These are phyloP conservation scores for Chamaenerion angustifolium DNA, from an alignment of 345 rosid species.

Conservation along the genomic window DNA sequence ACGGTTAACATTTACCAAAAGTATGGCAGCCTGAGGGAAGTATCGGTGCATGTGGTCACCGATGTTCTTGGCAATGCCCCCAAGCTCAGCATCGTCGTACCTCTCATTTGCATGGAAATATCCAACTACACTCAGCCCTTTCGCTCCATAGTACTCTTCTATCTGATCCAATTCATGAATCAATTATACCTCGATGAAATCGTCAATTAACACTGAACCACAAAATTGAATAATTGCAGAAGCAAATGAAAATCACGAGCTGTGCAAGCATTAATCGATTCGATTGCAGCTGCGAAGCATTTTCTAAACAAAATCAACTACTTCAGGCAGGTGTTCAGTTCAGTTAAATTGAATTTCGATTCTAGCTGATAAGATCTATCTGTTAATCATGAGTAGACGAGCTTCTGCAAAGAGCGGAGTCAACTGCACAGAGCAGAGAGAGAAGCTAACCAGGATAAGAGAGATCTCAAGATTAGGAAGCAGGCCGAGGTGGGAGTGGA, in stretches of 20 bases:
- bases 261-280: no score
- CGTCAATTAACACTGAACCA: not conserved
- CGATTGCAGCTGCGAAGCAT: no score
- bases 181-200: not conserved
- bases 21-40: conserved; percentile 60
- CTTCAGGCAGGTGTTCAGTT: no score
- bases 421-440: not conserved
- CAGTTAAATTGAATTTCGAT: no score
- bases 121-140: conserved; percentile 69
- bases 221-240: not conserved
- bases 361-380: no score
- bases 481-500: conserved; percentile 75
- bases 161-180: conserved; percentile 25
- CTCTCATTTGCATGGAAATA: conserved; percentile 94
- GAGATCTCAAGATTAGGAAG: conserved; percentile 95
- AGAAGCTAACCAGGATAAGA: conserved; percentile 51
- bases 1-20: conserved; percentile 40
- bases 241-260: not conserved
- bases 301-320: no score
- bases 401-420: not conserved
- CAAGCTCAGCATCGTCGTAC: conserved; percentile 59
- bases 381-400: not conserved
- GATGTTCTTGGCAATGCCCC: conserved; percentile 65
- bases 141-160: conserved; percentile 62
- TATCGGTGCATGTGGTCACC: conserved; percentile 82